Evolutionary conservation across 768 basidiomycete species (phyloP).

Genomic region (Lactifluus subvellereus): DNA sequence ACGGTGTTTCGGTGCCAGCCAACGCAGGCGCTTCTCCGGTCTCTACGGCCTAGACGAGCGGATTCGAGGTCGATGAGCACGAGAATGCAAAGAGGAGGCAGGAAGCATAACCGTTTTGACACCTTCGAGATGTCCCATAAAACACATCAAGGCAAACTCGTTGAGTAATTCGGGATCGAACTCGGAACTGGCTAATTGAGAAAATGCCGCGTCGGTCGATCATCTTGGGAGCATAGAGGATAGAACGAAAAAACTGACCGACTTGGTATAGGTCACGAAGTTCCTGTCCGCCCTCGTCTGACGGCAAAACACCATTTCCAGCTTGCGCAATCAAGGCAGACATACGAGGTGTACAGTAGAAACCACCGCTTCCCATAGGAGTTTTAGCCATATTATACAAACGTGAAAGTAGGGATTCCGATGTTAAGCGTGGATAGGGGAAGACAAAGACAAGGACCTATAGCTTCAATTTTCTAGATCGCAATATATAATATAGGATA

Average conservation of each 20-base stretch:
- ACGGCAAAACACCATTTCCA: background rate
- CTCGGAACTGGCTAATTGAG: background rate
- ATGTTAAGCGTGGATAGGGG: no score
- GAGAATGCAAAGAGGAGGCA: background rate
- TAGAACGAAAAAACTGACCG: background rate
- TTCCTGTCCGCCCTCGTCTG: constrained; percentile 7
- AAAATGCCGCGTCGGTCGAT: no score
- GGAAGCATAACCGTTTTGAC: no score
- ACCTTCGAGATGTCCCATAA: no score
- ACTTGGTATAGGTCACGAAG: background rate
- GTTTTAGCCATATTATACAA: no score
- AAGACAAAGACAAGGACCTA: no score
- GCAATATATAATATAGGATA: no score
- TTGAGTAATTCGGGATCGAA: background rate
- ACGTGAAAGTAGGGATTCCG: no score
- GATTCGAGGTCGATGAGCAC: background rate
- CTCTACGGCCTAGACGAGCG: constrained; percentile 5
- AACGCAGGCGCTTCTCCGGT: constrained; percentile 22
- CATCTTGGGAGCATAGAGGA: background rate
- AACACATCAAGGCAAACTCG: no score
- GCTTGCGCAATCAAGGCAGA: background rate
- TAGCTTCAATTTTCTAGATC: no score
- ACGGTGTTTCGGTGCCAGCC: constrained; percentile 23
- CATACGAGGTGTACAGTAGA: background rate
- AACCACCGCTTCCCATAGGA: no score